Percentiles rank a stretch among this genome's conserved stretches.
These are phyloP conservation scores for Musa balbisiana DNA, from an alignment of 202 grass and related monocot species.

Conservation along the genomic window DNA sequence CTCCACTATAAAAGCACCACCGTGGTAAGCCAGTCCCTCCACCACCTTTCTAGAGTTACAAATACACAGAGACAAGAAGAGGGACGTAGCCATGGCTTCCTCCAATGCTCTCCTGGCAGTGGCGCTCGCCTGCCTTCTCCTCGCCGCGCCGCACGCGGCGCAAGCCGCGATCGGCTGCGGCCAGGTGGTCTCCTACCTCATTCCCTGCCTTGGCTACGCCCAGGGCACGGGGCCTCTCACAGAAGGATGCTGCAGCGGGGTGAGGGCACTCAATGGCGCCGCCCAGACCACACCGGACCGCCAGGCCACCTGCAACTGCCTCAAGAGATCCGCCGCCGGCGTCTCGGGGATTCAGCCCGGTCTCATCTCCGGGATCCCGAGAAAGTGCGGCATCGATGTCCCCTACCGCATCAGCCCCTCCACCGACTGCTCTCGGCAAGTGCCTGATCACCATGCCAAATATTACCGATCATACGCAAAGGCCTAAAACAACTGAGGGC, in stretches of 20 bases:
- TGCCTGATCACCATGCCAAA: background rate
- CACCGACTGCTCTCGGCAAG: constrained; percentile 43
- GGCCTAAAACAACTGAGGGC: too few relatives aligned
- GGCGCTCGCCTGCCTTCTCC: background rate
- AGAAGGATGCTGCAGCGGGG: constrained; percentile 26
- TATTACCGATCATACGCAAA: too few relatives aligned
- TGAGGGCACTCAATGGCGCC: constrained; percentile 6
- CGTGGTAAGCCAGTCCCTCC: too few relatives aligned
- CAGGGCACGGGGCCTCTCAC: background rate
- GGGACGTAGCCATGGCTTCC: background rate
- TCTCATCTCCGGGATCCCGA: constrained; percentile 30
- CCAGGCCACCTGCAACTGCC: constrained; percentile 38
- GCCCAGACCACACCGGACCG: constrained; percentile 22
- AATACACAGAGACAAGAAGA: too few relatives aligned
- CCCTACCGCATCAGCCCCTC: constrained; percentile 31
- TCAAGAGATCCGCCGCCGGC: constrained; percentile 26
- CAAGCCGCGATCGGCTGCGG: constrained; percentile 25
- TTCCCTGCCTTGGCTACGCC: constrained; percentile 31
- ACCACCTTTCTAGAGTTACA: too few relatives aligned
- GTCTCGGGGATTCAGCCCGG: constrained; percentile 14
- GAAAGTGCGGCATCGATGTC: constrained; percentile 36
- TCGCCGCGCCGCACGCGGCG: background rate
- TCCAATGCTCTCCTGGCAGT: background rate
- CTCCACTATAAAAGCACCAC: too few relatives aligned
- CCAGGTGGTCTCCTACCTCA: background rate